Base-by-base conservation (phyloP, 192 early-diverging fungal genomes). In the Linnemannia hyalina region DNA sequence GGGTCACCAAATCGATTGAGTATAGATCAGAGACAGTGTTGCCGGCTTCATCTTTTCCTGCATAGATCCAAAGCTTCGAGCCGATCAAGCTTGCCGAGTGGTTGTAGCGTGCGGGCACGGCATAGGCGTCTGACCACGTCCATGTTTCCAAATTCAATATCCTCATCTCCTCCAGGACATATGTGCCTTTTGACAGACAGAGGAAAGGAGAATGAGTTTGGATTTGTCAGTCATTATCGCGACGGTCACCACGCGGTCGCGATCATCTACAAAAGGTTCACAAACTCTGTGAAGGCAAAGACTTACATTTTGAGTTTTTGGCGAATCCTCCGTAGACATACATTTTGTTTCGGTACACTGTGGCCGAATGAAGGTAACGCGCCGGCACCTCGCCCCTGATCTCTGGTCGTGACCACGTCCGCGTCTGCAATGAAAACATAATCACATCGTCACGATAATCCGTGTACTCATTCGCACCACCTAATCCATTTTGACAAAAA, bases 281-380 rank as follows among this genome's bases (percentile, higher is more conserved):
- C 0, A 32, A 16, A 15, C 29, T 8, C n/a, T 8, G 2, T 32
- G 29, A 32, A 18, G 18, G 20, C 49, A 20, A 60, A 32, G 13
- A 77, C 88, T 85, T 89, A 92, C 91, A 90, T 75, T 92, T 90
- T 20, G 90, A 83, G 70, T 89, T 90, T 60, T 90, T 90, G 16
- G 91, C 91, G 75, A 92, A 92, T 47, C 90, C 91, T 49, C 93
- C 93, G 36, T 91, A 90, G 26, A 94, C 85, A 70, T 91, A 92
- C 74, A 94, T 82, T 79, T 91, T 94, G 74, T 92, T 89, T 29
- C 92, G 87, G 80, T 92, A 92, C 18, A 93, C 88, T 2, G 89
- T 90, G 16, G 93, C 92, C 15, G 90, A 90, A 55, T 94, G 93
- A 16, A 91, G 74, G 44, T 90, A 91, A 16, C 93, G 83, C 35